phyloP scores from a whole-genome alignment of 2,329 filamentous ascomycete species.

The Lithohypha guttulata region DNA sequence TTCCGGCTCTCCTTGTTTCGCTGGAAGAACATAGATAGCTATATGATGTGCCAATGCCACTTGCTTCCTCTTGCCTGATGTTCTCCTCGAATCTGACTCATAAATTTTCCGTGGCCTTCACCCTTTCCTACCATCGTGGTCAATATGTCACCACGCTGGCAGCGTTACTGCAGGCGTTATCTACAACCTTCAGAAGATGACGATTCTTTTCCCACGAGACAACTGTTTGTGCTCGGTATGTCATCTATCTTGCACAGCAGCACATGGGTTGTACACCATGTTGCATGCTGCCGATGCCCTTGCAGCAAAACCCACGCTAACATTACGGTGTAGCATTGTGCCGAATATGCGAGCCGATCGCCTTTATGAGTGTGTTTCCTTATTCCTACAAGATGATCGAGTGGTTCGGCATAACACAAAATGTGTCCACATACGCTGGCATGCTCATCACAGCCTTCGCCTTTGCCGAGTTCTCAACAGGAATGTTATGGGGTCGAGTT shows the following conservation, averaged over 20 bases:
- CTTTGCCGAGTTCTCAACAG: constrained; percentile 86
- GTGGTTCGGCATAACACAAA: constrained; percentile 74
- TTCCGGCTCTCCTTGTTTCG: constrained; percentile 2
- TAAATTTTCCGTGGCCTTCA: not conserved
- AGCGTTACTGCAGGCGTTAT: not conserved
- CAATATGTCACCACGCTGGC: constrained; percentile 2
- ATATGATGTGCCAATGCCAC: no score
- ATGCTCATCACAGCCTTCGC: constrained; percentile 96
- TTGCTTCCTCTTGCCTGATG: not conserved
- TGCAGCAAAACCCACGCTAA: constrained; percentile 12
- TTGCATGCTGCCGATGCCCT: not conserved
- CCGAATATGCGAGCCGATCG: constrained; percentile 95
- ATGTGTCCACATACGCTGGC: constrained; percentile 85
- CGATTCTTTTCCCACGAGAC: constrained; percentile 45
- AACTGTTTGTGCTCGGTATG: constrained; percentile 42
- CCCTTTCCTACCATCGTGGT: not conserved
- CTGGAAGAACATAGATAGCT: no score
- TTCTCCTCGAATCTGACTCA: not conserved
- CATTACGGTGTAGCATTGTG: constrained; percentile 56
- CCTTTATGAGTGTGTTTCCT: constrained; percentile 98
- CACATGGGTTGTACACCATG: not conserved
- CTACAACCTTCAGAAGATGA: constrained; percentile 22
- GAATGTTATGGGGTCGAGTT: constrained; percentile 83
- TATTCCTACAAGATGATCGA: constrained; percentile 98
- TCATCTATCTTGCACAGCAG: constrained; percentile 17